A percentile compares a stretch with the other conserved stretches of the same genome.
Evolutionary conservation across 2,329 filamentous ascomycete species (phyloP).

Genomic region (Chaetomiaceae sp.): DNA sequence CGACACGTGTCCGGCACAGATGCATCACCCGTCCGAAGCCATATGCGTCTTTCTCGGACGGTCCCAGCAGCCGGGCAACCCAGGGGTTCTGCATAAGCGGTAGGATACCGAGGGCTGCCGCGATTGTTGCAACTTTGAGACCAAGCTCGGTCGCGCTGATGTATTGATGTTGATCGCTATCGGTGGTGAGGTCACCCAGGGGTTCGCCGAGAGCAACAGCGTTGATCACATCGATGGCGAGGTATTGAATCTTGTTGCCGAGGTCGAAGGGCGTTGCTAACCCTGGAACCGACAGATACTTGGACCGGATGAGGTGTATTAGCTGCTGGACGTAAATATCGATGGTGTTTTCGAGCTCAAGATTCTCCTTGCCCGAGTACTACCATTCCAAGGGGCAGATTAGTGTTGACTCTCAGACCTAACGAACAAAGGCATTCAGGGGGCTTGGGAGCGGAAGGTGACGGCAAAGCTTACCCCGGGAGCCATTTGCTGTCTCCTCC

Average conservation of each 20-base stretch:
- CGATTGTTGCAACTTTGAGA: background rate
- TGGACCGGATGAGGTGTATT: conserved; percentile 42
- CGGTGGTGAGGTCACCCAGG: conserved; percentile 44
- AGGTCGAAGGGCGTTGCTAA: background rate
- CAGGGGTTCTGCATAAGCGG: conserved; percentile 5
- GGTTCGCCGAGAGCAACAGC: conserved; percentile 46
- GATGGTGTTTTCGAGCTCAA: conserved; percentile 44
- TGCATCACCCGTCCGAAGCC: conserved; percentile 34
- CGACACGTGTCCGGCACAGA: conserved; percentile 27
- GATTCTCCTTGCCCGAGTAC: conserved; percentile 53
- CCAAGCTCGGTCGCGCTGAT: conserved; percentile 27
- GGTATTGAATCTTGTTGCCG: conserved; percentile 42
- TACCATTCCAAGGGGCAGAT: too few relatives aligned
- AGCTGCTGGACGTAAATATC: conserved; percentile 43
- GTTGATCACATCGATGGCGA: conserved; percentile 53
- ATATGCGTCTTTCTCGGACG: conserved; percentile 27
- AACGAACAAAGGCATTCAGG: too few relatives aligned
- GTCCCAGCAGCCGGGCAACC: conserved; percentile 29
- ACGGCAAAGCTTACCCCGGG: conserved; percentile 38
- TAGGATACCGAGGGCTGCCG: conserved; percentile 6
- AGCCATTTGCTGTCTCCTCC: conserved; percentile 44
- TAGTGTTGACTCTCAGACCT: too few relatives aligned
- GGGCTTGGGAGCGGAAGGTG: too few relatives aligned
- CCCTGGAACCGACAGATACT: conserved; percentile 31
- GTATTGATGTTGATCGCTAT: conserved; percentile 45